Conservation (phyloP, 192 early-diverging fungal species). For the Spinellus fusiger region DNA sequence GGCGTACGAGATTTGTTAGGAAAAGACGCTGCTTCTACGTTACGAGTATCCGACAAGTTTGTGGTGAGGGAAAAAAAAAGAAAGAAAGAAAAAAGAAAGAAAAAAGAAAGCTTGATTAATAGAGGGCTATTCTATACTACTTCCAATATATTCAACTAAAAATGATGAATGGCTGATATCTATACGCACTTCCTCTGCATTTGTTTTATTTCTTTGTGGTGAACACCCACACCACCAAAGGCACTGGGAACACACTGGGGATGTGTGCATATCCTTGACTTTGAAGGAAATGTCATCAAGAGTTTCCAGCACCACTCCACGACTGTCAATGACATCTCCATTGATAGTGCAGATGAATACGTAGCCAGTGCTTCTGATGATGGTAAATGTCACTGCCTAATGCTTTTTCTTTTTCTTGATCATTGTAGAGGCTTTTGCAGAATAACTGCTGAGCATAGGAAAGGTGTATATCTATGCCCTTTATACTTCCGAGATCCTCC, state of each 20-base stretch:
- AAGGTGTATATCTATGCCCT: conserved; percentile 83
- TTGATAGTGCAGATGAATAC: conserved; percentile 83
- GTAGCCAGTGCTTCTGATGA: conserved; percentile 92
- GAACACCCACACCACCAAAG: too few species aligned
- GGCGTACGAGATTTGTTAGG: conserved; percentile 72
- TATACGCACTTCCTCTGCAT: too few species aligned
- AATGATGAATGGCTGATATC: not conserved
- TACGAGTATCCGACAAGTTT: conserved; percentile 79
- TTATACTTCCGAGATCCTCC: conserved; percentile 62
- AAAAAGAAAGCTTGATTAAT: too few species aligned
- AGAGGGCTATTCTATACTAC: not conserved
- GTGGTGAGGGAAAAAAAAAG: conserved; percentile 48
- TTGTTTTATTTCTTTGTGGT: not conserved
- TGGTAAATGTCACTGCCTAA: conserved; percentile 41
- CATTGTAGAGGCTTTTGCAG: not conserved
- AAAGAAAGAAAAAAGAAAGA: not conserved
- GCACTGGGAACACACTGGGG: conserved; percentile 91
- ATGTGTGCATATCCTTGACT: conserved; percentile 82
- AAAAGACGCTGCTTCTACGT: conserved; percentile 78
- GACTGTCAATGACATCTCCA: conserved; percentile 80
- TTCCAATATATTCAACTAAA: not conserved
- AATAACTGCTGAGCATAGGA: conserved; percentile 37
- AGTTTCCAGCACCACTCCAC: conserved; percentile 78
- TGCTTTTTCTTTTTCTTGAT: not conserved
- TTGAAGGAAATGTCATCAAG: conserved; percentile 87